Percentiles rank a stretch among this genome's conserved stretches.
phyloP scores from a whole-genome alignment of 2,329 filamentous ascomycete species.

The Trichoderma pleuroti region DNA sequence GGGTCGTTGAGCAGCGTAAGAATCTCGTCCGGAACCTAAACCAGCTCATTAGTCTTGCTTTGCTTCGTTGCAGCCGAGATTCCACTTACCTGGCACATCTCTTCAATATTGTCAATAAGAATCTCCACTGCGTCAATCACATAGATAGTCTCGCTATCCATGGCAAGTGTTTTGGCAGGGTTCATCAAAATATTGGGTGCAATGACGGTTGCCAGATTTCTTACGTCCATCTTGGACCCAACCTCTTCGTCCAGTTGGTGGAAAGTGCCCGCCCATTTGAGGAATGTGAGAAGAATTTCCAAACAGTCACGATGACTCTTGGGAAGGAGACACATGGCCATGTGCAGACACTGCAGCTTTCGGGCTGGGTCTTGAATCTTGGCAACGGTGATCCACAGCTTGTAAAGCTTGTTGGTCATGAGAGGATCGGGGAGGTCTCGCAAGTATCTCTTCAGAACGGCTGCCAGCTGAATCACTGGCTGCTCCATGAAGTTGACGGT shows the following conservation, averaged over 20 bases:
- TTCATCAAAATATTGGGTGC: slow-evolving; percentile 90
- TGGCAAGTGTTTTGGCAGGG: slow-evolving; percentile 58
- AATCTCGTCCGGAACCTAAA: slow-evolving; percentile 86
- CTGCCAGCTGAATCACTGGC: slow-evolving; percentile 89
- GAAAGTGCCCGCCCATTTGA: slow-evolving; percentile 97
- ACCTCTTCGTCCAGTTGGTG: slow-evolving; percentile 95
- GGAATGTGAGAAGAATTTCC: slow-evolving; percentile 91
- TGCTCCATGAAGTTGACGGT: slow-evolving; percentile 82
- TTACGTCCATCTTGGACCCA: slow-evolving; percentile 98
- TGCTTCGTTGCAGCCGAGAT: slow-evolving; percentile 21
- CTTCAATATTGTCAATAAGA: slow-evolving; percentile 88
- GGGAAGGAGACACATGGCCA: slow-evolving; percentile 87
- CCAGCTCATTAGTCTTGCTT: slow-evolving; percentile 20
- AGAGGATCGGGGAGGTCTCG: slow-evolving; percentile 91
- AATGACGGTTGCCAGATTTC: slow-evolving; percentile 96
- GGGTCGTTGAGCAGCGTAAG: slow-evolving; percentile 82
- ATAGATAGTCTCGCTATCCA: slow-evolving; percentile 85
- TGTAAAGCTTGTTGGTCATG: slow-evolving; percentile 91
- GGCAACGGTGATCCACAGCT: slow-evolving; percentile 83
- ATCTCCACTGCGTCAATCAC: slow-evolving; percentile 91
- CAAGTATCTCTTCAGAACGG: slow-evolving; percentile 90
- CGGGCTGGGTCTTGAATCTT: slow-evolving; percentile 80
- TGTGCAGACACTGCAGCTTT: slow-evolving; percentile 79
- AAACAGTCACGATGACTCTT: slow-evolving; percentile 91
- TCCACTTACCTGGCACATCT: slow-evolving; percentile 85